Percentiles rank a stretch among this genome's conserved stretches.
phyloP scores from a whole-genome alignment of 2,329 filamentous ascomycete species.

The Calonectria ilicicola region DNA sequence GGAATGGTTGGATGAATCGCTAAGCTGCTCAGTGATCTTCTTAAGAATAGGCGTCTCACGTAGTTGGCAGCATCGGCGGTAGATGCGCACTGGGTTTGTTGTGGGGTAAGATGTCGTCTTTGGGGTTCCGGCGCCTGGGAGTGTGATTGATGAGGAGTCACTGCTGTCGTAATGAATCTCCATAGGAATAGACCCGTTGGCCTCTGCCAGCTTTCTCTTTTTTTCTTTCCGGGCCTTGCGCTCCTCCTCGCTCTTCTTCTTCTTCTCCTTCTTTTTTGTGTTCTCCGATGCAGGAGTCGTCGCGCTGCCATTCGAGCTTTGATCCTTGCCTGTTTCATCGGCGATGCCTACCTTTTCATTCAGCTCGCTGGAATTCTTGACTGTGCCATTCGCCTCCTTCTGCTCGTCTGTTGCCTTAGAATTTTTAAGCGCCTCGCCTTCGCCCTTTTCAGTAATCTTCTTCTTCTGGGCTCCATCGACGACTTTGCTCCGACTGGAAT shows the following conservation, averaged over 20 bases:
- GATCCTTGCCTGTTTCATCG: slow-evolving; percentile 39
- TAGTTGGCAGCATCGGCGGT: slow-evolving; percentile 92
- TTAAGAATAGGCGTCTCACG: slow-evolving; percentile 93
- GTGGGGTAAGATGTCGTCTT: slow-evolving; percentile 70
- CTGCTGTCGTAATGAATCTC: slow-evolving; percentile 82
- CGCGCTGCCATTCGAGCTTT: slow-evolving; percentile 39
- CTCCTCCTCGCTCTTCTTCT: slow-evolving; percentile 94
- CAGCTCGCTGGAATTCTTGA: slow-evolving; percentile 57
- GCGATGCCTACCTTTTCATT: slow-evolving; percentile 52
- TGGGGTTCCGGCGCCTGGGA: slow-evolving; percentile 31
- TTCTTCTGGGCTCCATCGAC: slow-evolving; percentile 68
- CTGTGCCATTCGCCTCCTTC: slow-evolving; percentile 51
- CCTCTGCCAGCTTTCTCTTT: slow-evolving; percentile 85
- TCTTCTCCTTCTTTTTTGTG: slow-evolving; percentile 90
- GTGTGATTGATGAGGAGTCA: slow-evolving; percentile 61
- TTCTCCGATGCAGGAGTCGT: slow-evolving; percentile 47
- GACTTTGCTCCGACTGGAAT: slow-evolving; percentile 53
- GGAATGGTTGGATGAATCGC: slow-evolving; percentile 74
- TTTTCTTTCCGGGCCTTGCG: slow-evolving; percentile 92
- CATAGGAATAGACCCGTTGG: slow-evolving; percentile 87
- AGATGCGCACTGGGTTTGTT: slow-evolving; percentile 91
- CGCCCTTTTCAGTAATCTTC: slow-evolving; percentile 75
- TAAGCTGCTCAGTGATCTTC: slow-evolving; percentile 90
- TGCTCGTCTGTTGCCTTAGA: slow-evolving; percentile 68
- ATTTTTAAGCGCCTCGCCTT: slow-evolving; percentile 80